Conservation (phyloP, 2,329 filamentous ascomycete genomes). For the Monosporascus sp. region DNA sequence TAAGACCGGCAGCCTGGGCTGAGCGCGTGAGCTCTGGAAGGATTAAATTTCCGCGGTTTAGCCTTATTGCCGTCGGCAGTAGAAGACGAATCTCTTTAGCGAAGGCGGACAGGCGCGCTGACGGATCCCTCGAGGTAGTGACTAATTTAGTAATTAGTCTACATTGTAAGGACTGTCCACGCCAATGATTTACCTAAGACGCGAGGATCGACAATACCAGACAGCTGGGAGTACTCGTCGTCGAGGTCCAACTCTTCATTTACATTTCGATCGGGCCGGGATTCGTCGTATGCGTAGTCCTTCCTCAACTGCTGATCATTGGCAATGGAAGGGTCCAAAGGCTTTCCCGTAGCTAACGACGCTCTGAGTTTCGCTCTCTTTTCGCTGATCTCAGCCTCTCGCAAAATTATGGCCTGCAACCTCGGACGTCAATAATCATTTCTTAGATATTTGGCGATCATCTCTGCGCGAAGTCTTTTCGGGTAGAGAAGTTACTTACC, state of each 20-base stretch:
- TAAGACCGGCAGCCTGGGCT: conserved; percentile 73
- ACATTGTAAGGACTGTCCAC: too few relatives aligned
- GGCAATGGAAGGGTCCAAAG: conserved; percentile 73
- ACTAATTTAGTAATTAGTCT: conserved; percentile 36
- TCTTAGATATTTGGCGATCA: too few relatives aligned
- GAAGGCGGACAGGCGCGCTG: conserved; percentile 78
- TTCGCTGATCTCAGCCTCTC: conserved; percentile 87
- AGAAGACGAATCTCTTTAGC: conserved; percentile 83
- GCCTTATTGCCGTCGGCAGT: conserved; percentile 75
- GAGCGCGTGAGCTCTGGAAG: conserved; percentile 79
- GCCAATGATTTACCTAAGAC: conserved; percentile 33
- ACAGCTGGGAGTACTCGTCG: conserved; percentile 85
- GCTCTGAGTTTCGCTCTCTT: conserved; percentile 83
- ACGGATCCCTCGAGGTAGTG: conserved; percentile 85
- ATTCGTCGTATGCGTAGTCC: conserved; percentile 93
- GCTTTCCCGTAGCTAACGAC: conserved; percentile 83
- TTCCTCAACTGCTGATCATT: conserved; percentile 79
- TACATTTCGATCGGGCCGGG: conserved; percentile 58
- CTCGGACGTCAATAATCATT: background rate
- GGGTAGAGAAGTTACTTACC: background rate
- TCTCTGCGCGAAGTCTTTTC: background rate
- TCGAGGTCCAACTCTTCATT: conserved; percentile 72
- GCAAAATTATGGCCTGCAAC: conserved; percentile 65
- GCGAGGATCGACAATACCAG: conserved; percentile 84
- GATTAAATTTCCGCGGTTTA: conserved; percentile 89